A percentile compares a stretch with the other conserved stretches of the same genome.
Evolutionary conservation across 352 stramenopile genomes (phyloP).

Genomic region (Phytophthora hybrid): DNA sequence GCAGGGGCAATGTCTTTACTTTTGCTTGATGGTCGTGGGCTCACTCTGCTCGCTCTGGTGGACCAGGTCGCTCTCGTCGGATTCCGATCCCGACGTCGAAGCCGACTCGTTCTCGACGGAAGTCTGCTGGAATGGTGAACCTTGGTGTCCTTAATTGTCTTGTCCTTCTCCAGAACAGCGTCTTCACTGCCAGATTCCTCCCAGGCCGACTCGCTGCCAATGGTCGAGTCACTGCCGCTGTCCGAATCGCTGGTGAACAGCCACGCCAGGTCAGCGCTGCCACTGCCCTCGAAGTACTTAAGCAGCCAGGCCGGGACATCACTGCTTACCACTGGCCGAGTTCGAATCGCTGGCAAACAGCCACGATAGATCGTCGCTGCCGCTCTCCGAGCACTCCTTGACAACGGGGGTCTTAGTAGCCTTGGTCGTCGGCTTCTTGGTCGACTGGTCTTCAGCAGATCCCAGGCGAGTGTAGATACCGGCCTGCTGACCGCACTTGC

Average conservation of each 20-base stretch:
- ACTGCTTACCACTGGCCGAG: conserved; percentile 10
- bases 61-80: not conserved
- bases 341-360: not conserved
- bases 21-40: not conserved
- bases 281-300: conserved; percentile 1
- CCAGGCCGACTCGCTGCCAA: not conserved
- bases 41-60: not conserved
- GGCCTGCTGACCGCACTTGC: conserved; percentile 57
- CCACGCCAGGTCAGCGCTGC: conserved; percentile 1
- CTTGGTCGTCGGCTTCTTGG: not conserved
- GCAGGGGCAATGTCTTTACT: not conserved
- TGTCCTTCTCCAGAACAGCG: conserved; percentile 5
- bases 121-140: not conserved
- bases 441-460: not conserved
- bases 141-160: conserved; percentile 4
- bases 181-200: conserved; percentile 15
- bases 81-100: conserved; percentile 8
- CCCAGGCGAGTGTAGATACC: conserved; percentile 64
- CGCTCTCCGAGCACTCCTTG: not conserved
- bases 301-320: not conserved
- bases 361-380: not conserved
- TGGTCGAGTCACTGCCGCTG: not conserved
- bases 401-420: no score
- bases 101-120: not conserved
- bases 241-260: conserved; percentile 6